Percentiles rank a stretch among this genome's conserved stretches.
These are phyloP conservation scores for Bothriochloa decipiens DNA, from an alignment of 176 grass and related monocot genomes.

Conservation along the genomic window DNA sequence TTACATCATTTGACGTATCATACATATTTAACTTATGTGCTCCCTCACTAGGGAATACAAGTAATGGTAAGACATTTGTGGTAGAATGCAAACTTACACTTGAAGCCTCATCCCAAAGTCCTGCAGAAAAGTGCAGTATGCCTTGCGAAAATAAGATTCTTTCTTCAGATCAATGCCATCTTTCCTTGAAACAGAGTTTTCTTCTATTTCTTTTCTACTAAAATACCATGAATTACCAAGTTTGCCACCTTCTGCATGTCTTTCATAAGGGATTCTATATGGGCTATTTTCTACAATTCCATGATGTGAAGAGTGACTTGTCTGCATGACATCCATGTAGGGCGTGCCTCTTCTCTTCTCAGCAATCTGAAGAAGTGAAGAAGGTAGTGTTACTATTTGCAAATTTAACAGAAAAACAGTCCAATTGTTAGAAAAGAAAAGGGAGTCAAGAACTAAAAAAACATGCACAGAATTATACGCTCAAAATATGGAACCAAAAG, in stretches of 20 bases:
- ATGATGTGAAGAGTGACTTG: conserved; percentile 55
- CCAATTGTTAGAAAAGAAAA: neutral
- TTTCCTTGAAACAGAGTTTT: conserved; percentile 72
- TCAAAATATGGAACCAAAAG: too few relatives aligned
- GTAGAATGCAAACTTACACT: conserved; percentile 70
- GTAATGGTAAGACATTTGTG: neutral
- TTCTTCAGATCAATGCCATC: conserved; percentile 91
- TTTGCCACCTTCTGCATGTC: conserved; percentile 44
- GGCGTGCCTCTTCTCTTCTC: conserved; percentile 25
- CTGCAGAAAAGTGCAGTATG: conserved; percentile 93
- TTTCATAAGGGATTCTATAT: conserved; percentile 54
- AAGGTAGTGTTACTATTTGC: conserved; percentile 21
- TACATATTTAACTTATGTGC: neutral
- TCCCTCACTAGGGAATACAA: conserved; percentile 28
- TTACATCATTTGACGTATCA: neutral
- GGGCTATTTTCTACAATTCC: conserved; percentile 72
- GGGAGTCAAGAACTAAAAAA: neutral
- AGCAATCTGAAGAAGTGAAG: conserved; percentile 32
- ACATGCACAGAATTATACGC: neutral
- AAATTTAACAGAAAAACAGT: conserved; percentile 22
- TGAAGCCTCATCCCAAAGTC: conserved; percentile 97
- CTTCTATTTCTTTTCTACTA: conserved; percentile 89
- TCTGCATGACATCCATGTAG: conserved; percentile 50
- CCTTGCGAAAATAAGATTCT: conserved; percentile 84
- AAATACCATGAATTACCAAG: conserved; percentile 91